Conservation (phyloP, 768 basidiomycete genomes). For the Hydnomerulius pinastri region DNA sequence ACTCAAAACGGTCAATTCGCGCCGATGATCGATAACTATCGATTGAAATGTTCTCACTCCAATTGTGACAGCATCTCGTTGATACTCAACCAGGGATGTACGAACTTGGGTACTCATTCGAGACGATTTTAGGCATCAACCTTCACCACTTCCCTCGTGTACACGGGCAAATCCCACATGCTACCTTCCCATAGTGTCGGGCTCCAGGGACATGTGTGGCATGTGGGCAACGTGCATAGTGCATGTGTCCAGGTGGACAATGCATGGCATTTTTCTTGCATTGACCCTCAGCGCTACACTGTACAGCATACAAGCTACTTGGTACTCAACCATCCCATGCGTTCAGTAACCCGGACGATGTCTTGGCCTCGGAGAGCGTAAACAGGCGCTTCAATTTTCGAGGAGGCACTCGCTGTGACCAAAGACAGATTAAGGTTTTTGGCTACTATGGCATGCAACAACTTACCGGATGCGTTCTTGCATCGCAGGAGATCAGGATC, state of each 20-base stretch:
- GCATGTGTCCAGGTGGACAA: slow-evolving; percentile 7
- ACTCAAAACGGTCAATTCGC: too few relatives aligned
- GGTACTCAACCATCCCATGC: slow-evolving; percentile 14
- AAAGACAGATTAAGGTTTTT: neutral
- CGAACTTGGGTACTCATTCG: too few relatives aligned
- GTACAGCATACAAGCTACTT: slow-evolving; percentile 13
- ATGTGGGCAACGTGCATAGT: slow-evolving; percentile 14
- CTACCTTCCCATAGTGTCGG: slow-evolving; percentile 2
- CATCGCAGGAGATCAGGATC: too few relatives aligned
- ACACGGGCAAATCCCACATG: neutral
- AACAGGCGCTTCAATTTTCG: too few relatives aligned
- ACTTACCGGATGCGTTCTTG: too few relatives aligned
- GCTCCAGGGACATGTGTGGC: neutral
- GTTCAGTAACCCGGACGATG: slow-evolving; percentile 13
- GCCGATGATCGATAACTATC: too few relatives aligned
- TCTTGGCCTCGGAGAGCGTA: too few relatives aligned
- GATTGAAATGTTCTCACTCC: slow-evolving; percentile 16
- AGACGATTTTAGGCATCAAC: neutral
- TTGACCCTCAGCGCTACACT: slow-evolving; percentile 10
- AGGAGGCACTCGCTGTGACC: too few relatives aligned
- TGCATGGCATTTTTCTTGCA: slow-evolving; percentile 2
- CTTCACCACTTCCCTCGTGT: neutral
- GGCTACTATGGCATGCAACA: too few relatives aligned
- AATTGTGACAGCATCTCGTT: slow-evolving; percentile 24
- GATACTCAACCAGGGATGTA: too few relatives aligned